Conservation (phyloP, 2,329 filamentous ascomycete species). For the Pseudovirgaria hyperparasitica region DNA sequence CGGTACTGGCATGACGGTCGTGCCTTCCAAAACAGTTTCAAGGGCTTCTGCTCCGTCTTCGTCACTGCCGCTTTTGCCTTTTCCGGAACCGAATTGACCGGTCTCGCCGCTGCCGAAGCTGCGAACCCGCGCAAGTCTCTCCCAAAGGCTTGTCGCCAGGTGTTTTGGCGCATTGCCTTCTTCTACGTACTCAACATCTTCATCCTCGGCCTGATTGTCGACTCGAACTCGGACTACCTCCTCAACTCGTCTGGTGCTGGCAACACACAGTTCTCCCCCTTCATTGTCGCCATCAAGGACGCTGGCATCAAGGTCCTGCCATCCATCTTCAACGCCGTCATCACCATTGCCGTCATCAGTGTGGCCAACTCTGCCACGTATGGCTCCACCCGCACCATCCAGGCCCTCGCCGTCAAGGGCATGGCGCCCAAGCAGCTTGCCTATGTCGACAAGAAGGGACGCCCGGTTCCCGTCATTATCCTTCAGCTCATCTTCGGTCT, state of each 20-base stretch:
- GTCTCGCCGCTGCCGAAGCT: conserved; percentile 47
- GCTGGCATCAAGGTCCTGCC: conserved; percentile 49
- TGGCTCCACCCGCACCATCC: conserved; percentile 44
- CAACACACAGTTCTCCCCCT: conserved; percentile 43
- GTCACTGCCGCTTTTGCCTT: conserved; percentile 52
- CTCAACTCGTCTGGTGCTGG: conserved; percentile 20
- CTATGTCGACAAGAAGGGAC: conserved; percentile 73
- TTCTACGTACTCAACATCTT: conserved; percentile 33
- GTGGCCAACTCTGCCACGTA: conserved; percentile 48
- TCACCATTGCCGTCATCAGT: conserved; percentile 47
- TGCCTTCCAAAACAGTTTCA: conserved; percentile 46
- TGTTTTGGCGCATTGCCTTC: conserved; percentile 35
- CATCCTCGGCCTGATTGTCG: conserved; percentile 32
- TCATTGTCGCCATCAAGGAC: conserved; percentile 51
- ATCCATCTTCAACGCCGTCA: conserved; percentile 54
- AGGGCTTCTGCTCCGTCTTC: conserved; percentile 51
- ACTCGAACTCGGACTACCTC: conserved; percentile 18
- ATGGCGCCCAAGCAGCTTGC: conserved; percentile 66
- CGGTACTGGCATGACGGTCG: conserved; percentile 45
- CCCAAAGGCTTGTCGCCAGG: conserved; percentile 31
- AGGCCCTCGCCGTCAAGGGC: conserved; percentile 37
- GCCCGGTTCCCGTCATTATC: conserved; percentile 61
- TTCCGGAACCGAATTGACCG: conserved; percentile 49
- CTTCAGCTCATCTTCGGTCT: conserved; percentile 57
- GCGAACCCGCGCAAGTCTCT: conserved; percentile 39